These are phyloP conservation scores for Alloteropsis semialata DNA, from an alignment of 176 grass and related monocot species.

Conservation along the genomic window DNA sequence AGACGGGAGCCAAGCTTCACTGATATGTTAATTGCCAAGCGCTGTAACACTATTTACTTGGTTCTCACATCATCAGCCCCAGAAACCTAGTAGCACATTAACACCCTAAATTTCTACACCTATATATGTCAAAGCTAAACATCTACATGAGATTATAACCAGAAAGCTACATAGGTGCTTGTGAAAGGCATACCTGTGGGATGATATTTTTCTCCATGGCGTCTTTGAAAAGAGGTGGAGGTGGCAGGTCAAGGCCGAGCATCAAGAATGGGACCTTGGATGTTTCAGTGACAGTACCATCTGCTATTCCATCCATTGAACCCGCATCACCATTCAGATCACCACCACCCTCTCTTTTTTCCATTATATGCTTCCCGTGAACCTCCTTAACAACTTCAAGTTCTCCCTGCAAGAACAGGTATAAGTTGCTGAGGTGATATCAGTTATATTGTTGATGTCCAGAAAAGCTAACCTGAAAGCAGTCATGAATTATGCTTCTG, in stretches of 20 bases:
- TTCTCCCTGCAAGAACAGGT: constrained; percentile 67
- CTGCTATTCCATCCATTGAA: constrained; percentile 40
- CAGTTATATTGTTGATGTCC: not conserved
- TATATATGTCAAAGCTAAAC: not conserved
- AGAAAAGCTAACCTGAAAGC: constrained; percentile 77
- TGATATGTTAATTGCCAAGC: not conserved
- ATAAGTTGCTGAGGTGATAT: constrained; percentile 16
- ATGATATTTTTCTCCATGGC: constrained; percentile 99
- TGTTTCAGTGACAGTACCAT: constrained; percentile 58
- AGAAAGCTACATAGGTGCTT: not conserved
- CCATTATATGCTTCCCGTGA: constrained; percentile 52
- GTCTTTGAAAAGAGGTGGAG: constrained; percentile 98
- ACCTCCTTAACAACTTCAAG: constrained; percentile 95
- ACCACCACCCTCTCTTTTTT: constrained; percentile 55
- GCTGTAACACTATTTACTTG: not conserved
- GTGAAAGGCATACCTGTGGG: constrained; percentile 68
- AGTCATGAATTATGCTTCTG: constrained; percentile 90
- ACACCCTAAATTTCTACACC: not conserved
- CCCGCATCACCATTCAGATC: constrained; percentile 50
- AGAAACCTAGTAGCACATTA: not conserved
- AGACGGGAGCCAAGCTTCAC: not conserved
- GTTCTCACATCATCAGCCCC: not conserved
- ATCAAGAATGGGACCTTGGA: constrained; percentile 87
- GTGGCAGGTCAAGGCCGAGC: constrained; percentile 92
- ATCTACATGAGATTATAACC: not conserved